Evolutionary conservation across 2,329 filamentous ascomycete species (phyloP).

Genomic region (Monilinia aucupariae): DNA sequence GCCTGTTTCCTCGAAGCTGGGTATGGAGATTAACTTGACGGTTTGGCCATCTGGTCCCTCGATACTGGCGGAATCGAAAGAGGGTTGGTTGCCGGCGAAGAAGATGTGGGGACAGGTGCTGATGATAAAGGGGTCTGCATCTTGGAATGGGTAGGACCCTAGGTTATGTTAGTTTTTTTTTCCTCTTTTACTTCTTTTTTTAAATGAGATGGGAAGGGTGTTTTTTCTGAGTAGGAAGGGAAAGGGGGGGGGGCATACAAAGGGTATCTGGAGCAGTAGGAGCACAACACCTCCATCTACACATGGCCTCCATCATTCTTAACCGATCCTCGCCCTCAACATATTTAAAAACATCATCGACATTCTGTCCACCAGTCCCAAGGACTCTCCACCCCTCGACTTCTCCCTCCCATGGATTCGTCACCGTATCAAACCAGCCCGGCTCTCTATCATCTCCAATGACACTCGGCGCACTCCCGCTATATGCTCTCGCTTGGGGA

Average conservation of each 20-base stretch:
- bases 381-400: slow-evolving; percentile 85
- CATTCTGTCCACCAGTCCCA: slow-evolving; percentile 83
- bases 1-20: slow-evolving; percentile 71
- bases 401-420: slow-evolving; percentile 90
- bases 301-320: slow-evolving; percentile 89
- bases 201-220: neutral
- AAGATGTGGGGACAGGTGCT: slow-evolving; percentile 83
- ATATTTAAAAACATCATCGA: slow-evolving; percentile 92
- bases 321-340: slow-evolving; percentile 71
- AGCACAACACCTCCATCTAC: slow-evolving; percentile 84
- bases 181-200: too few relatives aligned
- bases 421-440: slow-evolving; percentile 81
- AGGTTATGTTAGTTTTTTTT: slow-evolving; percentile 13
- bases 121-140: slow-evolving; percentile 85
- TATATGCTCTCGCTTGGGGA: slow-evolving; percentile 64
- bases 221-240: neutral
- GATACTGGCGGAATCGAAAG: slow-evolving; percentile 67
- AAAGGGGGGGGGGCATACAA: slow-evolving; percentile 52
- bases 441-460: slow-evolving; percentile 42
- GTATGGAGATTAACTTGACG: slow-evolving; percentile 76
- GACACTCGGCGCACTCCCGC: slow-evolving; percentile 4
- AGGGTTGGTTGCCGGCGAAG: slow-evolving; percentile 79
- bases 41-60: slow-evolving; percentile 61
- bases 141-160: slow-evolving; percentile 97
- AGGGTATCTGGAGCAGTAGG: slow-evolving; percentile 94